Percentiles rank a stretch among this genome's conserved stretches.
Conservation (phyloP, 139 green algal genomes). For the Coccomyxa sp. region DNA sequence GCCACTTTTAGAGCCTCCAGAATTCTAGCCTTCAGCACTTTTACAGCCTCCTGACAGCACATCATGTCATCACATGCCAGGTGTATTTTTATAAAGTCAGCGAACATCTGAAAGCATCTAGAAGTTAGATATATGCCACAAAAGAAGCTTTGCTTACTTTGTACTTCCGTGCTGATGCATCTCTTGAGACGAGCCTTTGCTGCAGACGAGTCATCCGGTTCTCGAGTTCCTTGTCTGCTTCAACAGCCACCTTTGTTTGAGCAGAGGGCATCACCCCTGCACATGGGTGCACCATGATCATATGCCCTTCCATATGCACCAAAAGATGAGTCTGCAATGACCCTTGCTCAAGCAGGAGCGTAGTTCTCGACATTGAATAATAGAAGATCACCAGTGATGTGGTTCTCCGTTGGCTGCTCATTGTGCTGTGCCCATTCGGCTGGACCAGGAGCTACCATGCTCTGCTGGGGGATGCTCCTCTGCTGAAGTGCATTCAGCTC, state of each 20-base stretch:
- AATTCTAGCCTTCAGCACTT: background rate
- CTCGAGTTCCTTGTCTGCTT: constrained; percentile 15
- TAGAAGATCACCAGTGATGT: too few species aligned
- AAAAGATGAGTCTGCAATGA: background rate
- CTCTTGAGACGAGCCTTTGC: constrained; percentile 26
- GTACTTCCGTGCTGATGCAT: constrained; percentile 48
- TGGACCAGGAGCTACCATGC: too few species aligned
- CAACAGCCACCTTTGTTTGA: background rate
- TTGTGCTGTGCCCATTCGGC: too few species aligned
- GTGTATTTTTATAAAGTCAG: background rate
- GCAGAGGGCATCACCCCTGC: background rate
- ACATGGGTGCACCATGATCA: background rate
- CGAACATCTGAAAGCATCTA: background rate
- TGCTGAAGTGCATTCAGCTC: too few species aligned
- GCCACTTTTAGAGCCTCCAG: background rate
- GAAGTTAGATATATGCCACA: background rate
- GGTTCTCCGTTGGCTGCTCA: too few species aligned
- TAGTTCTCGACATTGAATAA: background rate
- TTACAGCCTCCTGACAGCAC: background rate
- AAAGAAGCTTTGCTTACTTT: constrained; percentile 25
- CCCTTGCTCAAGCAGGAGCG: background rate
- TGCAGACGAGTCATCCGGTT: constrained; percentile 31
- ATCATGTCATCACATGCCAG: background rate
- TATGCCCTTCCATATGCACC: background rate
- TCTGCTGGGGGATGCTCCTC: too few species aligned